Base-by-base conservation (phyloP, 2,329 filamentous ascomycete genomes). In the Xylaria sp. region DNA sequence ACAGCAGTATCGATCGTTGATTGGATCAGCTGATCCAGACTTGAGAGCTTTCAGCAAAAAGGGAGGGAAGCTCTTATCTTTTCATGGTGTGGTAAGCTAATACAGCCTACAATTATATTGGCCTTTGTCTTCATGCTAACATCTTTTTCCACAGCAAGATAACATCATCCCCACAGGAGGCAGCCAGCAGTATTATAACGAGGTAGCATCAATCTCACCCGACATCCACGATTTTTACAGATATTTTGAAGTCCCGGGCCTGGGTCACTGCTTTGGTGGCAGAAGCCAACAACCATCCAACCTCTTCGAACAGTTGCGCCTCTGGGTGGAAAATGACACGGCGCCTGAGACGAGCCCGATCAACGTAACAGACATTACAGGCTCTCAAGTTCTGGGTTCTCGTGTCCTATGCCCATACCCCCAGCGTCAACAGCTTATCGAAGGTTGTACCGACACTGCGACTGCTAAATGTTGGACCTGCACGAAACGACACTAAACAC, bases 51-150 rank as follows among this genome's bases (percentile, higher is more conserved):
- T 74, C 33, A 60, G 63, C n/a, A 42, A 67, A 13, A 44, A 17
- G 4, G 71, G 74, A 10, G 74, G 74, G 3, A 74, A 74, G 54
- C 66, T 74, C 20, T 36, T 76, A 33, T 65, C 83, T 69, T 87
- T 81, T 77, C 85, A 88, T 74, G 85, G 85, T 46, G 58, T 76
- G 57, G 72, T 75, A 59, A 59, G 72, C 59, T 46, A 23, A 23
- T 23, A 2, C 10, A n/a, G 15, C 36, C 33, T 20, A 28, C 56
- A 26, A 2, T 15, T 13, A 1, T 28, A 48, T 48, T 5, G 2
- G 1, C 26, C 6, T 28, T 59, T 2, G 17, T n/a, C n/a, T 23
- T 36, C 15, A 51, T 49, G n/a, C 51, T 53, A 5, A 63, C 26
- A 36, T 13, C 20, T 17, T 53, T 33, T 20, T 23, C 11, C 17